Percentiles rank a stretch among this genome's conserved stretches.
Conservation (phyloP, 106 monocot genomes). For the Dendrobium catenatum region DNA sequence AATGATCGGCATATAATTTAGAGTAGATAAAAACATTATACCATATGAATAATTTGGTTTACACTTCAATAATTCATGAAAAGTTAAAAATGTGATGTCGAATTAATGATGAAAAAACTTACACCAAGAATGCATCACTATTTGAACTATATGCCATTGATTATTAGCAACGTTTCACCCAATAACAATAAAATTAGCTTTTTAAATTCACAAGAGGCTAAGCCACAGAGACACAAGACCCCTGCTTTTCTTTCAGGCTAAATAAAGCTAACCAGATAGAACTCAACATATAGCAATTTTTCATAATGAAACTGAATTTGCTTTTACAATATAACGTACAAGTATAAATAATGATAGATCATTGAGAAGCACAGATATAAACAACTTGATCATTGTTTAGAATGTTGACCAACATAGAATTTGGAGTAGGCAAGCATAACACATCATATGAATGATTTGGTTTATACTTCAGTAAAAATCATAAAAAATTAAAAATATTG, state of each 20-base stretch:
- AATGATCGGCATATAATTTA: too few relatives aligned
- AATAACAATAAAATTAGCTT: conserved; percentile 31
- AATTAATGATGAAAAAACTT: too few relatives aligned
- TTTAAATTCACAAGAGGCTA: conserved; percentile 24
- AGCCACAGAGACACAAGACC: neutral
- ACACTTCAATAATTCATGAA: too few relatives aligned
- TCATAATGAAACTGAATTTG: neutral
- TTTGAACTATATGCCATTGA: conserved; percentile 11
- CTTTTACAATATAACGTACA: neutral
- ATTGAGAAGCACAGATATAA: neutral
- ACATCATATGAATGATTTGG: too few relatives aligned
- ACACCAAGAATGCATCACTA: too few relatives aligned
- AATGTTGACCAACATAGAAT: too few relatives aligned
- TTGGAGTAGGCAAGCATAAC: too few relatives aligned
- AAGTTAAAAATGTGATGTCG: too few relatives aligned
- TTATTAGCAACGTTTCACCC: conserved; percentile 22
- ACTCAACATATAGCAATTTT: neutral
- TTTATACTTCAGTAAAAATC: too few relatives aligned
- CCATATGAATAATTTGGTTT: too few relatives aligned
- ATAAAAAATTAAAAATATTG: too few relatives aligned
- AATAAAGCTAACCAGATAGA: neutral
- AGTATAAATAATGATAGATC: neutral
- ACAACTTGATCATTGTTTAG: neutral
- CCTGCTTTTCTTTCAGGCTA: neutral
- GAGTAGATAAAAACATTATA: too few relatives aligned